These are phyloP conservation scores for Leccinum arenicola DNA, from an alignment of 768 basidiomycete genomes.

Conservation along the genomic window DNA sequence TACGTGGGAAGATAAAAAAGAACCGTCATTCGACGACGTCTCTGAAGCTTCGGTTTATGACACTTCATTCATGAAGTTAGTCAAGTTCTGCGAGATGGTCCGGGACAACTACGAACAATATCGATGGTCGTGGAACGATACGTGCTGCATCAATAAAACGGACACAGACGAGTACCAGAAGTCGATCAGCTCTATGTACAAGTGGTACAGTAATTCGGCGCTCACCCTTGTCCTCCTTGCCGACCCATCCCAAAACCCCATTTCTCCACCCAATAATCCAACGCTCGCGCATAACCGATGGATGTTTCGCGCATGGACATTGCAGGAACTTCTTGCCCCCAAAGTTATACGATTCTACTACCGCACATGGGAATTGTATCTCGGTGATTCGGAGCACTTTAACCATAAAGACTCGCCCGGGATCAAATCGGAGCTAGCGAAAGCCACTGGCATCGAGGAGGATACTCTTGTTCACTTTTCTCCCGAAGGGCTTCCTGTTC, in stretches of 20 bases:
- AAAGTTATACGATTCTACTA: conserved; percentile 14
- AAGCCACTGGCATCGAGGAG: background rate
- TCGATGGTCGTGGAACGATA: conserved; percentile 13
- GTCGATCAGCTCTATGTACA: too few relatives aligned
- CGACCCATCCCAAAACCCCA: background rate
- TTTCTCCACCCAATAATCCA: background rate
- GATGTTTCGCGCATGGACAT: conserved; percentile 17
- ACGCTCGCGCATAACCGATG: conserved; percentile 10
- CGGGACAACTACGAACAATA: background rate
- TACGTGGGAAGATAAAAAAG: background rate
- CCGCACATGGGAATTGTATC: conserved; percentile 5
- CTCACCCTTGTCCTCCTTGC: conserved; percentile 14
- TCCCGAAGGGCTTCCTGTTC: conserved; percentile 1
- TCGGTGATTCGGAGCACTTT: background rate
- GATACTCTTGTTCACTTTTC: conserved; percentile 2
- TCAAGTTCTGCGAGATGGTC: conserved; percentile 8
- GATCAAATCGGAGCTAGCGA: background rate
- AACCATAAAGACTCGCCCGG: conserved; percentile 9
- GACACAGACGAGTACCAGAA: background rate
- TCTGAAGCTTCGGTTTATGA: background rate
- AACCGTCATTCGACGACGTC: background rate
- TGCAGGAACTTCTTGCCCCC: conserved; percentile 13
- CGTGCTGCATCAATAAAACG: conserved; percentile 10
- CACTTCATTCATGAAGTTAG: conserved; percentile 8
- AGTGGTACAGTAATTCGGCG: background rate